Base-by-base conservation (phyloP, 805 yeast species). In the Metschnikowia continentalis region DNA sequence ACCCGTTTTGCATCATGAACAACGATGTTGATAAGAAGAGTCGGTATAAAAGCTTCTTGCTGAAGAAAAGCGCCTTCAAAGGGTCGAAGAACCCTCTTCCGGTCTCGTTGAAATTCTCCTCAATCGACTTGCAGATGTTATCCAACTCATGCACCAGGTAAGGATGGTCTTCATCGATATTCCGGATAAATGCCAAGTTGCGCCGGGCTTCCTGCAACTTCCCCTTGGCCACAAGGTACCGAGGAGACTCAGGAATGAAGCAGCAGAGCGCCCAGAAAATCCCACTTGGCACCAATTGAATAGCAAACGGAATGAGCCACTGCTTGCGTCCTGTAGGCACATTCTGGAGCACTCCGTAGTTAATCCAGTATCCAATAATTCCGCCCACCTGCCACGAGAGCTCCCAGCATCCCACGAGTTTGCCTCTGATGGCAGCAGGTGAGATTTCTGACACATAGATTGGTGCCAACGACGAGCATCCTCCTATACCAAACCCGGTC, bases 401-500 rank as follows among this genome's bases (percentile, higher is more conserved):
- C 55, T 78, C 83, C 62, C 73, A 78, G 50, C 70, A 64, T 2
- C 78, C 79, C 38, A 73, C 72, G 35, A 76, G 62, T 52, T 69
- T 68, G 17, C 81, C 82, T 59, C 81, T 65, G 38, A 75, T 69
- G 3, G 72, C 63, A 4, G 78, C 67, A 2, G 80, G 80, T 3
- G 75, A 63, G 22, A 71, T 69, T 51, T 77, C 81, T 3, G 76
- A 66, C 7, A 77, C 66, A 52, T 74, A 77, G 38, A 76, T 70
- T 5, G 82, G 82, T 0, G 79, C 79, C 50, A 78, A 62, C 60
- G 74, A 72, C 1, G 82, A 71, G 38, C 79, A 69, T 11, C 76
- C 74, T 2, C 84, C 84, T 47, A 78, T 77, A 26, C 82, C 82
- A 8, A 80, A 41, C 6, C 84, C 84, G 23, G 79, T 69, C 45